Conservation (phyloP, 2,329 filamentous ascomycete genomes). For the Bipolaris bicolor region DNA sequence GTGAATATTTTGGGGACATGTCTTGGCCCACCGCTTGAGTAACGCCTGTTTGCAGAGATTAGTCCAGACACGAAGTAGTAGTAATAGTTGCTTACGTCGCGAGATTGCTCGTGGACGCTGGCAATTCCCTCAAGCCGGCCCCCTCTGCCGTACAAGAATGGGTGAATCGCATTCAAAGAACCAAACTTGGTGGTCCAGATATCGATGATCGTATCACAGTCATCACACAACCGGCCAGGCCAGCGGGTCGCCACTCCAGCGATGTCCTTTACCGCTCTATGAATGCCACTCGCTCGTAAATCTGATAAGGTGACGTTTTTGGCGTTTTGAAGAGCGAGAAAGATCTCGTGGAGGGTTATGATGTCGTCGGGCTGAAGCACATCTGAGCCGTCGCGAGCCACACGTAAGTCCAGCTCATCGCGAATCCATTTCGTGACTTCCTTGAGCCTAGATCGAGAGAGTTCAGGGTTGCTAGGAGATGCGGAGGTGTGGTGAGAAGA, state of each 20-base stretch:
- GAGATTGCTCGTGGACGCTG: constrained; percentile 45
- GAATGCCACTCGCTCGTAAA: constrained; percentile 54
- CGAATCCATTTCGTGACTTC: constrained; percentile 54
- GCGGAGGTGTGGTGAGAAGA: constrained; percentile 8
- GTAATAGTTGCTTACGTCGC: constrained; percentile 37
- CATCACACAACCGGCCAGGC: constrained; percentile 53
- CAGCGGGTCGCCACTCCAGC: constrained; percentile 55
- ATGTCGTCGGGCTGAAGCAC: constrained; percentile 53
- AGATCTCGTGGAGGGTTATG: constrained; percentile 52
- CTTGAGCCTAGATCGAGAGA: constrained; percentile 43
- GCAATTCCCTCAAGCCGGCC: constrained; percentile 53
- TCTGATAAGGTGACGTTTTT: constrained; percentile 41
- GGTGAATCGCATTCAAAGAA: constrained; percentile 46
- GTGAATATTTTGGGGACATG: constrained; percentile 40
- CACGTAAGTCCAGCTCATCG: constrained; percentile 54
- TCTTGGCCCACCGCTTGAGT: constrained; percentile 40
- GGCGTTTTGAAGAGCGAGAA: constrained; percentile 34
- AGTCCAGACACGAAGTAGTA: not conserved
- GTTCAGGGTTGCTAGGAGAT: constrained; percentile 17
- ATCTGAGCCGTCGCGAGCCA: constrained; percentile 55
- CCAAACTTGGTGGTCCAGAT: constrained; percentile 51
- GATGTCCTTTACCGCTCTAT: constrained; percentile 53
- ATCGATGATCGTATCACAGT: constrained; percentile 52
- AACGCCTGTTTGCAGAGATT: constrained; percentile 34
- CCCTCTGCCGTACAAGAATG: constrained; percentile 52